phyloP scores from a whole-genome alignment of 495 filamentous ascomycete genomes.

The Penicillium coffeae region DNA sequence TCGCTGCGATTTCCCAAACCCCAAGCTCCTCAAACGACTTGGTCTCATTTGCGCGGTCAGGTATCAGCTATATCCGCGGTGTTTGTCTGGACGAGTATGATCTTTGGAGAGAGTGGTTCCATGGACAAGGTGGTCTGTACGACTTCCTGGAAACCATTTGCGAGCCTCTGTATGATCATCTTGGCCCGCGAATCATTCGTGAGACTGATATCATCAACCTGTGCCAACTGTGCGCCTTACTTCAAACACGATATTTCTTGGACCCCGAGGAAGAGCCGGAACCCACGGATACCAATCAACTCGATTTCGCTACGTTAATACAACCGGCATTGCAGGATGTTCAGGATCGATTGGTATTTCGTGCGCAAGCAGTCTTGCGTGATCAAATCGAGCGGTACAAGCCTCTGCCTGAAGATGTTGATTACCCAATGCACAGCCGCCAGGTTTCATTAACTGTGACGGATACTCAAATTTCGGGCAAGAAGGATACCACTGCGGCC shows the following conservation, averaged over 20 bases:
- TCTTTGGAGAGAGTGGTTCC: slow-evolving; percentile 73
- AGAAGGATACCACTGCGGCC: slow-evolving; percentile 40
- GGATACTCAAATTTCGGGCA: slow-evolving; percentile 44
- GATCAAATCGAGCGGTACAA: slow-evolving; percentile 68
- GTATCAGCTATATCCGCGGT: slow-evolving; percentile 66
- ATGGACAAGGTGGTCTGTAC: slow-evolving; percentile 62
- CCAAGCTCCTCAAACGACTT: slow-evolving; percentile 66
- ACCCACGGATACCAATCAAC: slow-evolving; percentile 46
- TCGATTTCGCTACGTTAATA: slow-evolving; percentile 65
- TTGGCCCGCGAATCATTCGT: slow-evolving; percentile 66
- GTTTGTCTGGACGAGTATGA: slow-evolving; percentile 73
- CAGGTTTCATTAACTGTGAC: slow-evolving; percentile 46
- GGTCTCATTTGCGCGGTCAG: slow-evolving; percentile 63
- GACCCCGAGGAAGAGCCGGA: slow-evolving; percentile 68
- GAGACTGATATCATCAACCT: slow-evolving; percentile 69
- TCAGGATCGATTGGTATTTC: slow-evolving; percentile 70
- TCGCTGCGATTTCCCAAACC: slow-evolving; percentile 59
- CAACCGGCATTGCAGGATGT: slow-evolving; percentile 69
- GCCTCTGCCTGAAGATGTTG: slow-evolving; percentile 64
- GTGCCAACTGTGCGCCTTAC: slow-evolving; percentile 74
- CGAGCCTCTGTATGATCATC: slow-evolving; percentile 70
- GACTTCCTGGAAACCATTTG: slow-evolving; percentile 71
- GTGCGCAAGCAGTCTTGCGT: slow-evolving; percentile 62
- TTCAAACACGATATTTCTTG: slow-evolving; percentile 79
- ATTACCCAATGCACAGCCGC: slow-evolving; percentile 55